Conservation (phyloP, 2,329 filamentous ascomycete genomes). For the Colletotrichum scovillei region DNA sequence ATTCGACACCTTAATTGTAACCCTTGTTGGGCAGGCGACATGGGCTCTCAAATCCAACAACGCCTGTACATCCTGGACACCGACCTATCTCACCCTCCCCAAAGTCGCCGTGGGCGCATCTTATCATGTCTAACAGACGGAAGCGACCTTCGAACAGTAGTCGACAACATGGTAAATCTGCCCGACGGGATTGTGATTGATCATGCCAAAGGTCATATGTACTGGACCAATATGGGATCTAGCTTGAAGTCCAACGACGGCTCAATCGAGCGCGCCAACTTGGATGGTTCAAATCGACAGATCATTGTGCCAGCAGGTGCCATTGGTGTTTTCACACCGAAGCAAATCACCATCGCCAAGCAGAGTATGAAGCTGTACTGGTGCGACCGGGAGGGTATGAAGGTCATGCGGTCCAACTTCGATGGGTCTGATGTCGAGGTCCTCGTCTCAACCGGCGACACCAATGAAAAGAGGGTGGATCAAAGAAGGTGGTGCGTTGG, state of each 20-base stretch:
- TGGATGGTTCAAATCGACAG: conserved; percentile 11
- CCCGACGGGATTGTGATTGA: conserved; percentile 20
- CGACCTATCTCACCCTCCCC: not conserved
- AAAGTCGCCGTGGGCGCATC: conserved; percentile 3
- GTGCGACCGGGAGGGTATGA: conserved; percentile 25
- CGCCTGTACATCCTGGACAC: conserved; percentile 26
- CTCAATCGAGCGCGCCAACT: conserved; percentile 18
- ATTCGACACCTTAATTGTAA: no score
- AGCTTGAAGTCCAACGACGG: conserved; percentile 19
- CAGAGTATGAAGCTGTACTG: conserved; percentile 15
- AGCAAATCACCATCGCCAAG: conserved; percentile 21
- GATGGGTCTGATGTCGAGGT: conserved; percentile 11
- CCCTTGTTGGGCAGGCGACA: not conserved
- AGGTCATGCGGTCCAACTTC: conserved; percentile 18
- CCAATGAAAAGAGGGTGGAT: not conserved
- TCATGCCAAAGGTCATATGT: conserved; percentile 13
- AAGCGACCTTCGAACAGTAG: not conserved
- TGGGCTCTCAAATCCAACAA: conserved; percentile 14
- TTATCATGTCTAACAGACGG: conserved; percentile 16
- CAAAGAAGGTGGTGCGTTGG: conserved; percentile 17
- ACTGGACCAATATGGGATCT: conserved; percentile 25
- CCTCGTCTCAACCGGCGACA: conserved; percentile 12
- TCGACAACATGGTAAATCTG: conserved; percentile 3
- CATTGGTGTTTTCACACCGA: conserved; percentile 15
- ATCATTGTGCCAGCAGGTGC: not conserved